Base-by-base conservation (phyloP, 2,329 filamentous ascomycete species). In the Fusarium liriodendri region DNA sequence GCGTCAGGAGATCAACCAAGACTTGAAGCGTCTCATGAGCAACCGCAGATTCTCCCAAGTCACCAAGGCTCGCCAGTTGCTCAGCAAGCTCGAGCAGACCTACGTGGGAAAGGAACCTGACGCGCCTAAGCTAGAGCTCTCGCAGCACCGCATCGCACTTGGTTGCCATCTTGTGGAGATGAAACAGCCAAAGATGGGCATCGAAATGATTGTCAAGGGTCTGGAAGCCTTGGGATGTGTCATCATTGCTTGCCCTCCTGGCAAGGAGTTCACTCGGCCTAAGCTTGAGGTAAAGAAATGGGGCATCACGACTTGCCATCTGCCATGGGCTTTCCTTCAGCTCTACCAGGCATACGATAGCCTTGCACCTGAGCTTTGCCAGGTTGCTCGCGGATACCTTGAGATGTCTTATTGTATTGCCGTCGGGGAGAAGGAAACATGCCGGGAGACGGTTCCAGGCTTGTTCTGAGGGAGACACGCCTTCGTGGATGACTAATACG, bases 41-140 rank as follows among this genome's bases (percentile, higher is more conserved):
- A 25, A 33, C 4, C 1, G 22, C 2, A 2, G 4, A 4, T 6
- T 20, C 1, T 18, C 62, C 70, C 58, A 70, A 27, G 35, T 59
- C 6, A 10, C 10, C 14, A 71, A 64, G 29, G 64, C 67, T 9
- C 52, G 25, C 16, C 70, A 50, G 8, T 29, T 80, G 1, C 11
- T 83, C 10, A 66, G 61, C 2, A 47, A 70, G 2, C 25, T 81
- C 1, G 73, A 76, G 11, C 69, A 75, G 8, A 81, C 76, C 1
- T 81, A 79, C 27, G 6, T 13, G 5, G 14, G 33, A 9, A 67
- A 69, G 2, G 18, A 35, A 3, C n/a, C 18, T 2, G 55, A 38
- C 7, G 20, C 37, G 7, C 22, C 59, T 18, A 32, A 27, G 8
- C 38, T 67, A 13, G 67, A 70, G 29, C 58, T 70, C 10, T 9